These are phyloP conservation scores for Xylaria sp. DNA, from an alignment of 2,329 filamentous ascomycete species.

Conservation along the genomic window DNA sequence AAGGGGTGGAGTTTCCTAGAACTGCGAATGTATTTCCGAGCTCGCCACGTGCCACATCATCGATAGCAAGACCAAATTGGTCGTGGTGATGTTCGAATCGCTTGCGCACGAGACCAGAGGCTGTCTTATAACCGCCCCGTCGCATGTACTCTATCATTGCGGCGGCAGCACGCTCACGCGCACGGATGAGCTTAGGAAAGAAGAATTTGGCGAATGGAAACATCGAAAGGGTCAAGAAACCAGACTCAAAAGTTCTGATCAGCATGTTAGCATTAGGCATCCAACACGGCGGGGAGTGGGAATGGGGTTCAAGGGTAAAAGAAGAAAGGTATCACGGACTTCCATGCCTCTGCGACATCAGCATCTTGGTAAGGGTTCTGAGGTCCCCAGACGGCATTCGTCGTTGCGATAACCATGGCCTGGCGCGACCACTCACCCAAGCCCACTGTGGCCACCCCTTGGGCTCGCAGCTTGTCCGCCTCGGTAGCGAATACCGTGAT, in stretches of 20 bases:
- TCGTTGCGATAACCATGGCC: conserved; percentile 32
- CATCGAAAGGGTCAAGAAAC: conserved; percentile 27
- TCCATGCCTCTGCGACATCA: conserved; percentile 32
- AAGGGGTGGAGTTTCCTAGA: conserved; percentile 32
- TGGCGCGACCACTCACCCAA: conserved; percentile 30
- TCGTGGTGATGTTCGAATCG: conserved; percentile 34
- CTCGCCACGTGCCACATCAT: conserved; percentile 37
- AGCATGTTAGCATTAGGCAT: neutral
- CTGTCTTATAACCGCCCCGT: conserved; percentile 31
- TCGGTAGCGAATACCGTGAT: conserved; percentile 30
- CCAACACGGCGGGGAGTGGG: too few relatives aligned
- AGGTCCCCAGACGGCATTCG: conserved; percentile 37
- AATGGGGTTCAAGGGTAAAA: too few relatives aligned
- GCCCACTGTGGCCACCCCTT: conserved; percentile 7
- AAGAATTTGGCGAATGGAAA: conserved; percentile 20
- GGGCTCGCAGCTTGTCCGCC: conserved; percentile 20
- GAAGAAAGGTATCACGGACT: too few relatives aligned
- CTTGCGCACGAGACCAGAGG: conserved; percentile 32
- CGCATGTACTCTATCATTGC: conserved; percentile 33
- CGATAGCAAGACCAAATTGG: conserved; percentile 27
- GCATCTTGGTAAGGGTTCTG: conserved; percentile 37
- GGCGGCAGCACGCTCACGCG: conserved; percentile 23
- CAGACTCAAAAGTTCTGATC: conserved; percentile 27
- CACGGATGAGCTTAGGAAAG: conserved; percentile 15
- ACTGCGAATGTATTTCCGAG: conserved; percentile 37